Evolutionary conservation across 768 basidiomycete genomes (phyloP).

Genomic region (Lanmaoa rubissima): DNA sequence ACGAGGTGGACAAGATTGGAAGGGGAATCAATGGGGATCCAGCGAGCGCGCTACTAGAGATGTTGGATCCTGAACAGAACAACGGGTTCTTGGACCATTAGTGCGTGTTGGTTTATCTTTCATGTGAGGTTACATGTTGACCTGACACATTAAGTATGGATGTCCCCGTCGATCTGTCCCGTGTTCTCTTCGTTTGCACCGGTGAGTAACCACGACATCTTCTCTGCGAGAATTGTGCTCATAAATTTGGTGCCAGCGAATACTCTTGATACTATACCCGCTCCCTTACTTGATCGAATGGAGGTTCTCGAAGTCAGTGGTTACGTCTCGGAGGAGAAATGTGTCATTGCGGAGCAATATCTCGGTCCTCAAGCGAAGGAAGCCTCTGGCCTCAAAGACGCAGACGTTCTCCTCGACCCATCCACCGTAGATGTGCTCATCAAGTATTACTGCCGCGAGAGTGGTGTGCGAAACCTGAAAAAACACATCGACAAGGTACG

Average conservation of each 20-base stretch:
- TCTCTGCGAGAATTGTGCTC: neutral
- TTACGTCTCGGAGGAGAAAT: slow-evolving; percentile 92
- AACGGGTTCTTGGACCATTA: slow-evolving; percentile 94
- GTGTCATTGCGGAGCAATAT: slow-evolving; percentile 82
- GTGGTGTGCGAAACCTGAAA: slow-evolving; percentile 94
- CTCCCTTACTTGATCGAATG: slow-evolving; percentile 93
- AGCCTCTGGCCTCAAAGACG: slow-evolving; percentile 79
- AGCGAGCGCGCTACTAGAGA: slow-evolving; percentile 85
- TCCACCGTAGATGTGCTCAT: slow-evolving; percentile 84
- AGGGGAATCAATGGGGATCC: slow-evolving; percentile 91
- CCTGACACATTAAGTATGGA: slow-evolving; percentile 71
- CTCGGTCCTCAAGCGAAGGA: slow-evolving; percentile 93
- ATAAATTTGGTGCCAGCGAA: slow-evolving; percentile 52
- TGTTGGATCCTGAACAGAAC: slow-evolving; percentile 96
- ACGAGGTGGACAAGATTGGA: slow-evolving; percentile 96
- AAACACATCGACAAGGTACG: slow-evolving; percentile 96
- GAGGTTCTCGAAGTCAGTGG: slow-evolving; percentile 94
- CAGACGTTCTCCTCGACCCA: slow-evolving; percentile 76
- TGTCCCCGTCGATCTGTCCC: slow-evolving; percentile 92
- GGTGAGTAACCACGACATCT: slow-evolving; percentile 32
- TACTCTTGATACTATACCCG: slow-evolving; percentile 90
- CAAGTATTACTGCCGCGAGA: slow-evolving; percentile 96
- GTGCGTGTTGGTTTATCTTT: slow-evolving; percentile 44
- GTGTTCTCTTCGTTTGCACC: slow-evolving; percentile 97
- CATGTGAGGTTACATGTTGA: slow-evolving; percentile 1